A percentile compares a stretch with the other conserved stretches of the same genome.
Conservation (phyloP, 2,329 filamentous ascomycete species). For the Westerdykella aurantiaca region DNA sequence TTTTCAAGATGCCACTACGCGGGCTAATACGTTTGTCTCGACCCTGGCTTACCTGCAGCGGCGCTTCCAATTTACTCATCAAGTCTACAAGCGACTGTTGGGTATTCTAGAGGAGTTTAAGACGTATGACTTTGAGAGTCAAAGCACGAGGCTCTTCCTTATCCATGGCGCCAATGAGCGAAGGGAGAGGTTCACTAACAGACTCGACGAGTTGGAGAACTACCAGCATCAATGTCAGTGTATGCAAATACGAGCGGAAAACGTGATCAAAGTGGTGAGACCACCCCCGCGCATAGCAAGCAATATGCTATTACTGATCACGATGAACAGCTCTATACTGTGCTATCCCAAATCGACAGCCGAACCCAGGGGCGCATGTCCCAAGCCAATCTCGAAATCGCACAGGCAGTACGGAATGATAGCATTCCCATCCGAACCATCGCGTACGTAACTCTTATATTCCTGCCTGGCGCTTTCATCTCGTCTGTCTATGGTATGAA, state of each 20-base stretch:
- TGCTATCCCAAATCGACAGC: slow-evolving; percentile 3
- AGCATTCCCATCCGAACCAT: slow-evolving; percentile 35
- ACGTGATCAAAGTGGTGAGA: slow-evolving; percentile 1
- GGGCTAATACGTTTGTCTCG: slow-evolving; percentile 3
- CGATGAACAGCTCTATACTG: slow-evolving; percentile 2
- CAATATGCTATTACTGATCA: neutral
- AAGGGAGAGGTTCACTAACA: slow-evolving; percentile 3
- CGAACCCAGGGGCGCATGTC: neutral
- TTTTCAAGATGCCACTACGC: neutral
- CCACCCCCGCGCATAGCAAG: neutral
- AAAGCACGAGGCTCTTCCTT: neutral
- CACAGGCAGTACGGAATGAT: slow-evolving; percentile 42
- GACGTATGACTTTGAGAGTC: neutral
- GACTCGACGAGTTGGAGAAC: slow-evolving; percentile 1
- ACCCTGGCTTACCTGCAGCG: slow-evolving; percentile 3
- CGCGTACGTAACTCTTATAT: slow-evolving; percentile 7
- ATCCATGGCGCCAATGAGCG: neutral
- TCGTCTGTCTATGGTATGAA: slow-evolving; percentile 7
- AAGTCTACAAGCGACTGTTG: slow-evolving; percentile 1
- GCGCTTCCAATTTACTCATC: slow-evolving; percentile 1
- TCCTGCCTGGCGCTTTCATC: slow-evolving; percentile 6
- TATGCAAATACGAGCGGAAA: slow-evolving; percentile 3
- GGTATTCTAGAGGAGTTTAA: neutral
- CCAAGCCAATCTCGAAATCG: slow-evolving; percentile 3
- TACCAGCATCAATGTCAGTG: slow-evolving; percentile 5